phyloP scores from a whole-genome alignment of 495 filamentous ascomycete species.

The Trichoderma virens region DNA sequence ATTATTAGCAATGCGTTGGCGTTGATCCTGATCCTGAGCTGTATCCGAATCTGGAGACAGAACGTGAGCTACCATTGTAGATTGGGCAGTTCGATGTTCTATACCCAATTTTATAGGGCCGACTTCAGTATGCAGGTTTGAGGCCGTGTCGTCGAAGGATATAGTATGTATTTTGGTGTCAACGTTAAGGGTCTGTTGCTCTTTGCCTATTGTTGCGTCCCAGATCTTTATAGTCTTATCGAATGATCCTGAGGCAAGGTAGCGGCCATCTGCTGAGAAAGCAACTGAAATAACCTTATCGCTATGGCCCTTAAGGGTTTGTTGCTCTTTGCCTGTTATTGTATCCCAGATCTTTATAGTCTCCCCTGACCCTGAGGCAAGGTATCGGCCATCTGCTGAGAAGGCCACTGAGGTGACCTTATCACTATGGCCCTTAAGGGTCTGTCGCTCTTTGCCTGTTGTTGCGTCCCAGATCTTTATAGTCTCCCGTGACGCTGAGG shows the following conservation, averaged over 20 bases:
- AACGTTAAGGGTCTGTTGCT: background rate
- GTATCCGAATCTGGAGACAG: too few species aligned
- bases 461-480: background rate
- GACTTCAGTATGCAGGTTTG: background rate
- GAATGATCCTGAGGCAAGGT: background rate
- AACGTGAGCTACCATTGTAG: background rate
- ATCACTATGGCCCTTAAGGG: background rate
- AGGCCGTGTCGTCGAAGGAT: background rate
- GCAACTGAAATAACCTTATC: background rate
- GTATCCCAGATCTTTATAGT: background rate
- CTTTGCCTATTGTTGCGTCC: background rate
- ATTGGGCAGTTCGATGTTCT: background rate
- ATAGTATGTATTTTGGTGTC: background rate
- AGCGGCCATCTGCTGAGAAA: background rate
- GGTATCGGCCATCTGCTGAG: background rate
- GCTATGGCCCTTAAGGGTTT: background rate
- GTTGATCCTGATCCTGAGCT: background rate
- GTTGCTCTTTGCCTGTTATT: background rate
- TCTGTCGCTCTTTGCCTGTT: background rate
- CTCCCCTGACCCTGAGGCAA: background rate
- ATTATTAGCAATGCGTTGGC: background rate
- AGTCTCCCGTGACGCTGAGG: background rate
- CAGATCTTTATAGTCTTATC: background rate
- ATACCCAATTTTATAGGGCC: background rate
- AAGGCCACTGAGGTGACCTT: too few species aligned